Evolutionary conservation across 2,329 filamentous ascomycete genomes (phyloP), one percentile per base, ranked within the genome.

Genomic region (Pseudocercospora vitis): DNA sequence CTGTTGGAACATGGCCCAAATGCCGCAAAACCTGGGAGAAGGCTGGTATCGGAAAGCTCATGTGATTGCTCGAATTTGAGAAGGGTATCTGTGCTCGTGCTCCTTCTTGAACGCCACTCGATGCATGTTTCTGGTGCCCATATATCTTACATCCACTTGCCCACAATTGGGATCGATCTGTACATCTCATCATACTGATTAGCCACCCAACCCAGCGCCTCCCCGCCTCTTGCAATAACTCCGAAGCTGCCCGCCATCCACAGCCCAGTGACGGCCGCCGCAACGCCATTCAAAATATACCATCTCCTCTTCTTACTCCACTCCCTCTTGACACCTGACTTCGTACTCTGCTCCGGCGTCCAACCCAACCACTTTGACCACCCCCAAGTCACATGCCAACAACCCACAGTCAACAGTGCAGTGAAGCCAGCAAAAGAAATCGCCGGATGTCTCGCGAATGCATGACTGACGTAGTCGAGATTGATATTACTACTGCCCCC

Each of bases 401-500:
- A 84, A 0, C 84, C 87, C 0, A 86, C 73, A 12, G 75, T 76
- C 5, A 96, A 75, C 45, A 96, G 76, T 1, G 84, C 79, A 1
- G 76, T 65, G 69, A 95, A 96, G 1, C 87, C 85, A 1, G 79
- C 63, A 69, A 84, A 87, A n/a, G 87, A 83, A 7, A 86, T 69
- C 1, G 78, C 61, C 0, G 86, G 84, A 64, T 89, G 86, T 11
- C 82, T 80, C 24, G 87, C 84, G 67, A 96, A 94, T 2, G 89
- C 89, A 72, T 97, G 91, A 9, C 86, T 83, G 6, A 96, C 85
- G 69, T 88, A 97, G 9, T 83, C 85, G 9, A 97, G 76, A 0
- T 89, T 88, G 33, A 96, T 85, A 50, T 92, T 86, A n/a, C 89
- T 91, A 55, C 91, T 90, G 5, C 91, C 91, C 50, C 95, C 88